Evolutionary conservation across 2,329 filamentous ascomycete genomes (phyloP).

Genomic region (Pseudogymnoascus sp.): DNA sequence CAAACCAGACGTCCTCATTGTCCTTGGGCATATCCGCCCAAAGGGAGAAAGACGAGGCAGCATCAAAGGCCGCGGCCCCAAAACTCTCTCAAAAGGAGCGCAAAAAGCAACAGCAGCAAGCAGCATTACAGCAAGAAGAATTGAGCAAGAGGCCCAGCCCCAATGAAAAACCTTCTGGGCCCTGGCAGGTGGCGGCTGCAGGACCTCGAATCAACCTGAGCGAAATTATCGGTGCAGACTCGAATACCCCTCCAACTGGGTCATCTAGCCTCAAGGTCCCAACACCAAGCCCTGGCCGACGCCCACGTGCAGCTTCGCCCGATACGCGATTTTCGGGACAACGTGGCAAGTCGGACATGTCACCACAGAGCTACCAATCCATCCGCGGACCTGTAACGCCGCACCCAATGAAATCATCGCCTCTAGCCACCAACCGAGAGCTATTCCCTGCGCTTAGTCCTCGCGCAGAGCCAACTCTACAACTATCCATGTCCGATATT

Average conservation of each 20-base stretch:
- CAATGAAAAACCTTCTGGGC: conserved; percentile 34
- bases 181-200: conserved; percentile 58
- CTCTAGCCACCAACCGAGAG: neutral
- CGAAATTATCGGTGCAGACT: conserved; percentile 36
- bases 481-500: conserved; percentile 79
- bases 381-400: conserved; percentile 28
- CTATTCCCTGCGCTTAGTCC: neutral
- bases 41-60: conserved; percentile 29
- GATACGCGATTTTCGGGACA: conserved; percentile 59
- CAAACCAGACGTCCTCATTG: conserved; percentile 41
- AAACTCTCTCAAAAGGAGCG: conserved; percentile 90
- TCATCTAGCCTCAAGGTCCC: conserved; percentile 23
- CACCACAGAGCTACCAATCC: conserved; percentile 17
- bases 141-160: neutral
- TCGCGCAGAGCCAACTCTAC: conserved; percentile 40
- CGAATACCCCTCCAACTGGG: conserved; percentile 23
- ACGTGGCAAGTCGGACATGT: conserved; percentile 5
- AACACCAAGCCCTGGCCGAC: conserved; percentile 19
- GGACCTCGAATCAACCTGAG: conserved; percentile 44
- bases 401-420: neutral
- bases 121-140: conserved; percentile 30
- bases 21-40: conserved; percentile 49
- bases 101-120: conserved; percentile 68
- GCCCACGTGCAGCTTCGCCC: conserved; percentile 46
- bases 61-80: conserved; percentile 33